phyloP scores from a whole-genome alignment of 1,284 basidiomycete genomes.

The Boletus semigastroideus region DNA sequence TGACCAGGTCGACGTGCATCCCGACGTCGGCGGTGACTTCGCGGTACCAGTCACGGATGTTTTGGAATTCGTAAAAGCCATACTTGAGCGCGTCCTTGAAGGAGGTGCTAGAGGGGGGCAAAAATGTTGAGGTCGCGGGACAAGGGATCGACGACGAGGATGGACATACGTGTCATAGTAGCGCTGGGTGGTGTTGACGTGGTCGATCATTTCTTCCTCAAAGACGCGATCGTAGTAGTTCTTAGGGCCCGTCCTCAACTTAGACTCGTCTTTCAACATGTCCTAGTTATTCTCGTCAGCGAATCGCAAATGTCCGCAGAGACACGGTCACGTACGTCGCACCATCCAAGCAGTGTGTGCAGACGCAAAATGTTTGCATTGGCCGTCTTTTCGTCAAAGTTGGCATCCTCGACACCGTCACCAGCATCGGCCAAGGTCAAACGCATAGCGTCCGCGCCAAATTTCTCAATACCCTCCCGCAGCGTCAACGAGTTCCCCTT shows the following conservation, averaged over 20 bases:
- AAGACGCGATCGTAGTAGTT: slow-evolving; percentile 87
- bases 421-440: slow-evolving; percentile 95
- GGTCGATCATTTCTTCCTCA: slow-evolving; percentile 87
- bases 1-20: slow-evolving; percentile 83
- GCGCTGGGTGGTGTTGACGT: slow-evolving; percentile 78
- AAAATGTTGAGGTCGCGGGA: slow-evolving; percentile 1
- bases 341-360: slow-evolving; percentile 92
- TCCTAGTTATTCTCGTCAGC: slow-evolving; percentile 51
- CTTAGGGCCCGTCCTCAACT: slow-evolving; percentile 69
- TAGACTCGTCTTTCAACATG: slow-evolving; percentile 65
- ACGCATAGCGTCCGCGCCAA: slow-evolving; percentile 91
- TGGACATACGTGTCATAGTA: slow-evolving; percentile 77
- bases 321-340: slow-evolving; percentile 58
- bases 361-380: slow-evolving; percentile 97
- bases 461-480: slow-evolving; percentile 78
- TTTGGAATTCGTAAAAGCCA: slow-evolving; percentile 96
- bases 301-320: background rate
- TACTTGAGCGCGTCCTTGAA: slow-evolving; percentile 96
- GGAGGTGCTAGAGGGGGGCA: slow-evolving; percentile 59
- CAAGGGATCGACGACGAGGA: background rate
- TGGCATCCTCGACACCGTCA: slow-evolving; percentile 96
- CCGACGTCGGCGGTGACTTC: slow-evolving; percentile 87
- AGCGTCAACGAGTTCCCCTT: slow-evolving; percentile 89
- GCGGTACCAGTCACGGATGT: slow-evolving; percentile 93
- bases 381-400: slow-evolving; percentile 98